Evolutionary conservation across 495 filamentous ascomycete genomes (phyloP).

Genomic region (Massariosphaeria phaeospora): DNA sequence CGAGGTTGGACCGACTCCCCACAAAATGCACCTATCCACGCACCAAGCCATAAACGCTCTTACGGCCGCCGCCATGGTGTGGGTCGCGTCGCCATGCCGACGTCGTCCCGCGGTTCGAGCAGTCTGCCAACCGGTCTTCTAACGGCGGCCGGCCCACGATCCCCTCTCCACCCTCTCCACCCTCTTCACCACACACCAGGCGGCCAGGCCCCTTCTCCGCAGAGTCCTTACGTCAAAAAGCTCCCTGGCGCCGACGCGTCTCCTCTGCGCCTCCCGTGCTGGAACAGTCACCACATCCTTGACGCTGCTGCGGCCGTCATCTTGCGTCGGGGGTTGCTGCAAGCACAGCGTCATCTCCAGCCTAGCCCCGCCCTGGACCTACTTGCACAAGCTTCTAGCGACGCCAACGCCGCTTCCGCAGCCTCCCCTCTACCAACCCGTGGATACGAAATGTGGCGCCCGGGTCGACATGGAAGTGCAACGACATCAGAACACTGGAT

Average conservation of each 20-base stretch:
- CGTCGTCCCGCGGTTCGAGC: too few species aligned
- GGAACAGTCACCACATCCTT: too few species aligned
- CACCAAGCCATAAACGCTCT: too few species aligned
- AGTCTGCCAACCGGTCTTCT: too few species aligned
- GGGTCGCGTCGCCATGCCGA: too few species aligned
- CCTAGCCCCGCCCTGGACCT: constrained; percentile 10
- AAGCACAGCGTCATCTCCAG: constrained; percentile 15
- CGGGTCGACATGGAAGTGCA: background rate
- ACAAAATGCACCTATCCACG: too few species aligned
- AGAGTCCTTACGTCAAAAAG: constrained; percentile 16
- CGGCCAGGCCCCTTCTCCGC: background rate
- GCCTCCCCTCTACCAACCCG: constrained; percentile 1
- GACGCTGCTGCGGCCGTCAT: too few species aligned
- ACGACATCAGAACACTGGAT: constrained; percentile 6
- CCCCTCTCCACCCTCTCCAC: background rate
- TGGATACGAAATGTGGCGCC: constrained; percentile 7
- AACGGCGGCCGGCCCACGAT: background rate
- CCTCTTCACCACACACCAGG: background rate
- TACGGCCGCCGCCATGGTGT: too few species aligned
- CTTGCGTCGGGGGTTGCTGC: too few species aligned
- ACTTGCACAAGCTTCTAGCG: constrained; percentile 16
- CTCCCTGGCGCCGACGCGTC: too few species aligned
- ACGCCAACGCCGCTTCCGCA: constrained; percentile 22
- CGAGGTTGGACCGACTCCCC: too few species aligned
- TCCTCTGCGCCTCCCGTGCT: too few species aligned